Evolutionary conservation across 805 yeast genomes (phyloP).

Genomic region (Cyberlindnera mrakii): DNA sequence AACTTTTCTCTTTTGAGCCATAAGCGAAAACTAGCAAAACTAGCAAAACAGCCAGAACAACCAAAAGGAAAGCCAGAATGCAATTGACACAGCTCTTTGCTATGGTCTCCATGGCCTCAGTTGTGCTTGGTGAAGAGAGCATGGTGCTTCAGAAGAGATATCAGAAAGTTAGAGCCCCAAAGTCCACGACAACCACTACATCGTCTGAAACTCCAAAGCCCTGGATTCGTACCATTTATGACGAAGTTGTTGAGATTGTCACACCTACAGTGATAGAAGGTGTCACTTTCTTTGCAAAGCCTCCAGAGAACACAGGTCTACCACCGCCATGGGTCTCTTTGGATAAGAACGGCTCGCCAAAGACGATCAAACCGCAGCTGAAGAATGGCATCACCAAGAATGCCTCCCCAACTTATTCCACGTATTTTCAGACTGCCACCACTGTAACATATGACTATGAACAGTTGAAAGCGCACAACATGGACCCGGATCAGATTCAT

Average conservation of each 20-base stretch:
- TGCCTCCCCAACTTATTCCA: slow-evolving; percentile 64
- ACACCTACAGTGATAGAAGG: slow-evolving; percentile 63
- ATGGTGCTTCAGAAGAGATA: slow-evolving; percentile 20
- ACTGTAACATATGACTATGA: slow-evolving; percentile 52
- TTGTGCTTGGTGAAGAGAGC: background rate
- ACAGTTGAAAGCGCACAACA: slow-evolving; percentile 65
- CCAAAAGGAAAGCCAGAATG: too few relatives aligned
- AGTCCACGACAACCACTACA: slow-evolving; percentile 28
- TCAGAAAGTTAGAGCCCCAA: slow-evolving; percentile 26
- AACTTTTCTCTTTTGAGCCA: too few relatives aligned
- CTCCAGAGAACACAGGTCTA: slow-evolving; percentile 46
- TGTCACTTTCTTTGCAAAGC: slow-evolving; percentile 45
- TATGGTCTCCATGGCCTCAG: background rate
- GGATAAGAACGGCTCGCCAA: slow-evolving; percentile 72
- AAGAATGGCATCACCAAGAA: slow-evolving; percentile 68
- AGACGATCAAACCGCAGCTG: slow-evolving; percentile 69
- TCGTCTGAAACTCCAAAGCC: slow-evolving; percentile 42
- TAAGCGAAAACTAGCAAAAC: too few relatives aligned
- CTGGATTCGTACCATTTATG: slow-evolving; percentile 71
- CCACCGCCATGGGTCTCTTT: slow-evolving; percentile 78
- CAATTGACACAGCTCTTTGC: background rate
- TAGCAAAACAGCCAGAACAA: too few relatives aligned
- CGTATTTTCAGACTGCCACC: slow-evolving; percentile 68
- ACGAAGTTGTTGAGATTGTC: slow-evolving; percentile 49
- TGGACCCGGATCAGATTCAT: slow-evolving; percentile 53